Conservation (phyloP, 192 early-diverging fungal species). For the Phlyctochytrium bullatum region DNA sequence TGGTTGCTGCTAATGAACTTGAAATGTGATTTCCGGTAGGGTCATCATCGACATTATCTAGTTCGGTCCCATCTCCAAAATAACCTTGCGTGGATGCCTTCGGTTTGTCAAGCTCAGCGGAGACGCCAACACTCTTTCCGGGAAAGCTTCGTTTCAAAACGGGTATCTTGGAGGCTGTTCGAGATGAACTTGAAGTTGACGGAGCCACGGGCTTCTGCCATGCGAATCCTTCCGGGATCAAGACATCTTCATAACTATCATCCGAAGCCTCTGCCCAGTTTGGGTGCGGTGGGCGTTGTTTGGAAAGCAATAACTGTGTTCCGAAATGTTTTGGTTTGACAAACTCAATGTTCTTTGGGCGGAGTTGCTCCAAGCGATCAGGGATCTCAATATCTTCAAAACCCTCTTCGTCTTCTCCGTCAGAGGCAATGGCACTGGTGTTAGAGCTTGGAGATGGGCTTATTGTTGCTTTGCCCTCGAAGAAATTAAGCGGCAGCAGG, state of each 20-base stretch:
- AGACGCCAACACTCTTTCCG: no score
- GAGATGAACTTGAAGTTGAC: no score
- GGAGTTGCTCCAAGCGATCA: not conserved
- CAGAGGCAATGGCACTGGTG: constrained; percentile 38
- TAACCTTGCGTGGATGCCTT: not conserved
- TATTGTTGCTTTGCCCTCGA: no score
- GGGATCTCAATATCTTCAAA: constrained; percentile 47
- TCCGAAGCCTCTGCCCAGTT: no score
- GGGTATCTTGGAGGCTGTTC: no score
- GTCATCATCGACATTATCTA: constrained; percentile 36
- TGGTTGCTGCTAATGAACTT: no score
- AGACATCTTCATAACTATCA: no score
- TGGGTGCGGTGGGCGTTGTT: constrained; percentile 4
- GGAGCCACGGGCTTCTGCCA: no score
- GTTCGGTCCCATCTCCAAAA: constrained; percentile 42
- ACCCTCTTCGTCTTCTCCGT: constrained; percentile 39
- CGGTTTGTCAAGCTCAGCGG: no score
- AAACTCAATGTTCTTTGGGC: not conserved
- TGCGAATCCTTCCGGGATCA: no score
- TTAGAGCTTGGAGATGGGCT: constrained; percentile 42
- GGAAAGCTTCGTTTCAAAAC: no score
- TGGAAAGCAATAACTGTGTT: not conserved
- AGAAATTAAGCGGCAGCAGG: no score
- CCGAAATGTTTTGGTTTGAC: constrained; percentile 7
- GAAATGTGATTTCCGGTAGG: not conserved